These are phyloP conservation scores for Gossypium stocksii DNA, from an alignment of 345 rosid species.

Conservation along the genomic window DNA sequence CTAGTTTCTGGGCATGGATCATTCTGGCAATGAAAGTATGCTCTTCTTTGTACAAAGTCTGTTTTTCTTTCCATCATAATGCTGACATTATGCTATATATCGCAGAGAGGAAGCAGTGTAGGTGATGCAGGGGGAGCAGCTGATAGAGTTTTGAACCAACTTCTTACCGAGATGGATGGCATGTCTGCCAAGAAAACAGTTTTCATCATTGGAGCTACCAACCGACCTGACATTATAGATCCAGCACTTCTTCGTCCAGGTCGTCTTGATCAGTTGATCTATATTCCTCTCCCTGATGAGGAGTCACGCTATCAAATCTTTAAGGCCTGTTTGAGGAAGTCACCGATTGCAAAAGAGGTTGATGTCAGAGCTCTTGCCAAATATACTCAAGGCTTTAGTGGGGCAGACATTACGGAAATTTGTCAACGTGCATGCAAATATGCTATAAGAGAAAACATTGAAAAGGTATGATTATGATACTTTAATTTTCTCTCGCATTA, in stretches of 20 bases:
- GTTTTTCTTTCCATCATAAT: background rate
- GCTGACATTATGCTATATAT: background rate
- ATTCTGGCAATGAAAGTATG: background rate
- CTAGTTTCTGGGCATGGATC: background rate
- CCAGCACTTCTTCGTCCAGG: slow-evolving; percentile 97
- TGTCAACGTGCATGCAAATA: slow-evolving; percentile 95
- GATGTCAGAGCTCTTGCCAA: slow-evolving; percentile 85
- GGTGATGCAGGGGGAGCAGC: slow-evolving; percentile 99
- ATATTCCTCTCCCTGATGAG: slow-evolving; percentile 94
- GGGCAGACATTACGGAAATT: slow-evolving; percentile 95
- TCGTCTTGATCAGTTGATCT: slow-evolving; percentile 88
- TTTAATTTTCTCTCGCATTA: background rate
- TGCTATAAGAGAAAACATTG: slow-evolving; percentile 90
- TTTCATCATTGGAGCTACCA: slow-evolving; percentile 93
- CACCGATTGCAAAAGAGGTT: slow-evolving; percentile 82
- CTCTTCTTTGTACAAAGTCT: background rate
- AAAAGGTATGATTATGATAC: slow-evolving; percentile 46
- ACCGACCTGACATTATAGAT: slow-evolving; percentile 91
- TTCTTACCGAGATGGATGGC: slow-evolving; percentile 96
- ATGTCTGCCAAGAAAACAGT: slow-evolving; percentile 96
- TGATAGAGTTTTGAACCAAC: slow-evolving; percentile 91
- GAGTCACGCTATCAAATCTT: slow-evolving; percentile 79
- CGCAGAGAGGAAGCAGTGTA: slow-evolving; percentile 85
- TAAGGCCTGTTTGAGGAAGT: slow-evolving; percentile 85
- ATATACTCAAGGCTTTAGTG: slow-evolving; percentile 89